A percentile compares a stretch with the other conserved stretches of the same genome.
Conservation (phyloP, 1,284 basidiomycete genomes). For the Papiliotrema flavescens region DNA sequence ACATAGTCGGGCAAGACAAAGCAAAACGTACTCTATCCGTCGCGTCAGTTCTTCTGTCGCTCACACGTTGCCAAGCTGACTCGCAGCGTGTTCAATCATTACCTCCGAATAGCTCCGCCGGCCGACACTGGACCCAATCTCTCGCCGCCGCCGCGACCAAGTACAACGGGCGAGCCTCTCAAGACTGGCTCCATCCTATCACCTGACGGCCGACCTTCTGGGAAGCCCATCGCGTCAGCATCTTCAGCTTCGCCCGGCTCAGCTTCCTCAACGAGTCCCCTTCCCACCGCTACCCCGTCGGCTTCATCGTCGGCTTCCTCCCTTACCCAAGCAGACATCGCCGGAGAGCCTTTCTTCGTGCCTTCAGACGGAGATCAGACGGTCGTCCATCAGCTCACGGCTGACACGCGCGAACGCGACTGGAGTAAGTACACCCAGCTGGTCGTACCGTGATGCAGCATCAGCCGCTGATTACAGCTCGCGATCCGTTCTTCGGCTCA, state of each 20-base stretch:
- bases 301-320: too few species aligned
- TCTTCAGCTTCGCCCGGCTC: not conserved
- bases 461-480: constrained; percentile 23
- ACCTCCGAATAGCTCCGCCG: constrained; percentile 59
- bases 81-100: constrained; percentile 83
- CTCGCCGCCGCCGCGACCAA: not conserved
- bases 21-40: constrained; percentile 92
- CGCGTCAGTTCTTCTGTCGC: constrained; percentile 56
- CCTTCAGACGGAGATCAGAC: not conserved
- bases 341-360: not conserved
- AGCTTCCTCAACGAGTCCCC: not conserved
- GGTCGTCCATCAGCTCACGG: constrained; percentile 1
- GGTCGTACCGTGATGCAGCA: not conserved
- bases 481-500: constrained; percentile 48
- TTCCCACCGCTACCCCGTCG: too few species aligned
- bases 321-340: too few species aligned
- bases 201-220: not conserved
- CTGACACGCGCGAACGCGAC: not conserved
- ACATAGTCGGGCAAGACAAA: constrained; percentile 84
- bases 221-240: not conserved
- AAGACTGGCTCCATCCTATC: too few species aligned
- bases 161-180: not conserved
- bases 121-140: constrained; percentile 57
- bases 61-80: not conserved
- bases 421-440: not conserved